These are phyloP conservation scores for Asterella californica DNA, from an alignment of 225 moss, liverwort and hornwort genomes.

Conservation along the genomic window DNA sequence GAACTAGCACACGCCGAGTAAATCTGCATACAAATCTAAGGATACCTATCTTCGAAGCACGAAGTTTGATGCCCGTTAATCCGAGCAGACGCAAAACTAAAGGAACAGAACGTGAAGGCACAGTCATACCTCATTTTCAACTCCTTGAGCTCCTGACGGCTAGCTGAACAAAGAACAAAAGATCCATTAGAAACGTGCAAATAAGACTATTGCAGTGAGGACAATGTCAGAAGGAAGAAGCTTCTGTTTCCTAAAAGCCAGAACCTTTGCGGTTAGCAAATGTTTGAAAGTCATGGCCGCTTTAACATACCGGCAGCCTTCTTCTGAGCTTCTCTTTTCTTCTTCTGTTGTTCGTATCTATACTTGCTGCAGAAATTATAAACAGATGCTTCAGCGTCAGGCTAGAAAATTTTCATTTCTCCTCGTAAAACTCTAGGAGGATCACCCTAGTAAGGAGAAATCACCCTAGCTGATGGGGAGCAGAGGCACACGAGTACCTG, in stretches of 20 bases:
- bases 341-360: conserved; percentile 92
- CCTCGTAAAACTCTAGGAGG: neutral
- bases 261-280: too few species aligned
- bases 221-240: neutral
- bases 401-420: neutral
- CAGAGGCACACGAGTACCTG: conserved; percentile 46
- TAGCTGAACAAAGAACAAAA: conserved; percentile 53
- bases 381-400: neutral
- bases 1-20: neutral
- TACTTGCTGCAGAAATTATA: conserved; percentile 66
- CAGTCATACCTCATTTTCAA: conserved; percentile 76
- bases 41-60: neutral
- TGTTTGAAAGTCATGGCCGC: neutral
- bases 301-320: conserved; percentile 68
- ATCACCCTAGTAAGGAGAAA: too few species aligned
- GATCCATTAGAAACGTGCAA: conserved; percentile 1
- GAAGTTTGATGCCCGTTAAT: neutral
- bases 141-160: conserved; percentile 94
- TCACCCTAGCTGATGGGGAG: neutral
- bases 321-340: conserved; percentile 96
- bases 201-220: neutral
- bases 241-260: neutral
- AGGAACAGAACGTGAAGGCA: neutral
- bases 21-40: neutral
- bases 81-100: neutral